Percentiles rank a stretch among this genome's conserved stretches.
Conservation (phyloP, 1,284 basidiomycete species). For the Sporisorium graminicola region DNA sequence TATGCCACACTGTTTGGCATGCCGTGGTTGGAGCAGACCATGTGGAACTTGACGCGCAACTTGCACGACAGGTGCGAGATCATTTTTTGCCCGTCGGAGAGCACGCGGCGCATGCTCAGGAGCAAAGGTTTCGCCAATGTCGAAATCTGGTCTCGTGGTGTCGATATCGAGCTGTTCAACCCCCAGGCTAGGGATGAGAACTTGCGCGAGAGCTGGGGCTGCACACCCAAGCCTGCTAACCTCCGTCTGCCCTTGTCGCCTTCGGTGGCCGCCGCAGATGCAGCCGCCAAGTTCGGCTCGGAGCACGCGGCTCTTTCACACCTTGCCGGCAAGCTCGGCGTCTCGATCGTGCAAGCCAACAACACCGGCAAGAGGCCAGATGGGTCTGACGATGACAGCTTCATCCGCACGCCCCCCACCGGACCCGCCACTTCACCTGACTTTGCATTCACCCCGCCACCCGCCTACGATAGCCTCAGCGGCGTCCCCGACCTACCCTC, state of each 20-base stretch:
- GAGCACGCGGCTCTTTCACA: conserved; percentile 45
- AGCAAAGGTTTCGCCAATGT: conserved; percentile 72
- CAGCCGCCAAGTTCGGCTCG: conserved; percentile 24
- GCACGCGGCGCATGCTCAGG: conserved; percentile 73
- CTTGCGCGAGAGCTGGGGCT: conserved; percentile 72
- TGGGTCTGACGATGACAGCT: conserved; percentile 53
- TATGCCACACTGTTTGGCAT: conserved; percentile 75
- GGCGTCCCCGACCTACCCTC: conserved; percentile 57
- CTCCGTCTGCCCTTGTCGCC: conserved; percentile 67
- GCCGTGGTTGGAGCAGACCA: conserved; percentile 72
- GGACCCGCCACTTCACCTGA: conserved; percentile 53
- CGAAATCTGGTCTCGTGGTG: conserved; percentile 73
- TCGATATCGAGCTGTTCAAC: conserved; percentile 55
- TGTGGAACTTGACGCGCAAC: conserved; percentile 69
- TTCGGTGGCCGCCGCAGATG: conserved; percentile 42
- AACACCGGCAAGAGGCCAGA: background rate
- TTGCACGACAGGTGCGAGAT: conserved; percentile 70
- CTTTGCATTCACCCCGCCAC: conserved; percentile 63
- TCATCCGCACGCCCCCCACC: conserved; percentile 70
- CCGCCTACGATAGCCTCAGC: conserved; percentile 61
- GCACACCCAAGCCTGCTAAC: conserved; percentile 54
- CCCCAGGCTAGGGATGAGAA: conserved; percentile 71
- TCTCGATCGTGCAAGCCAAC: conserved; percentile 22
- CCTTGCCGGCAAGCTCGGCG: conserved; percentile 53
- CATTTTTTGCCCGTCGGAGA: conserved; percentile 74